Percentiles rank a stretch among this genome's conserved stretches.
These are phyloP conservation scores for Rhodofomes roseus DNA, from an alignment of 1,284 basidiomycete genomes.

Conservation along the genomic window DNA sequence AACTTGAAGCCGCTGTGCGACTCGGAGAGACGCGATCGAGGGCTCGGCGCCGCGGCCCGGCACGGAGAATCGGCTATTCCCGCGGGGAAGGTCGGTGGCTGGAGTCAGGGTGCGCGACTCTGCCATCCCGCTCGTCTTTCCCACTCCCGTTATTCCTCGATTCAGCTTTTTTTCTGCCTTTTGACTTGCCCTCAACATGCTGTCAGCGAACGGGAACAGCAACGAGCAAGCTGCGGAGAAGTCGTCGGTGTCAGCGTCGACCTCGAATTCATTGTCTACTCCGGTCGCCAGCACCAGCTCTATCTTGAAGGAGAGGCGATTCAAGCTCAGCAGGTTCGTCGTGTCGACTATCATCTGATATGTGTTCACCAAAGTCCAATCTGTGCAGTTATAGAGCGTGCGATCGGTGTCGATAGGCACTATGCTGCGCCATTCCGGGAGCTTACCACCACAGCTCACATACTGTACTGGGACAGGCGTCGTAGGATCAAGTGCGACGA, in stretches of 20 bases:
- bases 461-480: conserved; percentile 51
- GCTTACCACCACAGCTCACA: neutral
- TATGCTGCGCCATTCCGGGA: neutral
- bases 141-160: no score
- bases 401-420: conserved; percentile 77
- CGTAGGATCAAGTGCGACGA: conserved; percentile 81
- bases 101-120: conserved; percentile 2
- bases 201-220: conserved; percentile 4
- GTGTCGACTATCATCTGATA: neutral
- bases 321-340: conserved; percentile 77
- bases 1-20: no score
- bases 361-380: neutral
- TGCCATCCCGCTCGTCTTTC: conserved; percentile 3
- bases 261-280: neutral
- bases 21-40: no score
- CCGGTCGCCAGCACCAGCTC: conserved; percentile 12
- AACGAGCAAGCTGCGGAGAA: conserved; percentile 16
- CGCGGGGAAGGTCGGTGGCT: neutral
- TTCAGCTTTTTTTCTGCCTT: no score
- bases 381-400: conserved; percentile 54
- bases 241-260: conserved; percentile 17
- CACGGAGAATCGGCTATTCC: conserved; percentile 7
- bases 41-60: neutral
- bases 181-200: no score
- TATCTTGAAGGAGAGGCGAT: conserved; percentile 71